Evolutionary conservation across 352 stramenopile species (phyloP), one percentile per base, ranked within the genome.

Genomic region (Globisporangium yorkense): DNA sequence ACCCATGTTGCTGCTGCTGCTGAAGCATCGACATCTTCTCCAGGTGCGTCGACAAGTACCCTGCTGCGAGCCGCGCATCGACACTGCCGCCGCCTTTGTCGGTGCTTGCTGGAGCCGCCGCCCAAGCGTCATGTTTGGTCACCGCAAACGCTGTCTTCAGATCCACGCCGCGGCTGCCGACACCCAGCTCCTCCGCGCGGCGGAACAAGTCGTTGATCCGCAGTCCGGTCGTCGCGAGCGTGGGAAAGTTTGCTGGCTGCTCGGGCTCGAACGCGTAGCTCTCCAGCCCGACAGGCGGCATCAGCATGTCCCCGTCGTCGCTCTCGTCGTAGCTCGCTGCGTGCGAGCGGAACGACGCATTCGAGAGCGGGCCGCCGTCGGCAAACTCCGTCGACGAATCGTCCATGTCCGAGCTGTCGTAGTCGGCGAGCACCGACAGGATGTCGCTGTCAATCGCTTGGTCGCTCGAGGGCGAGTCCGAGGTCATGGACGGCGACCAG

Each of bases 391-490:
- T 39, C 44, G 52, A 56, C 16, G 66, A 53, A 31, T 77, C 67
- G 2, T 44, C 63, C 8, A 71, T 49, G 27, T 88, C 77, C 13
- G 71, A 71, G 0, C 57, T 53, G 41, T 84, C 75, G 48, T 68
- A 88, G 49, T 73, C 76, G 0, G 77, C 80, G 20, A 89, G 64
- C 3, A 89, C 74, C 6, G 80, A 89, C 20, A 89, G 64, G 62
- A 89, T 89, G 48, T 89, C 80, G 29, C 75, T 88, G 63, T 90
- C 80, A 46, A 90, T 90, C 1, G 77, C 75, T 1, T 88, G 74
- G 1, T 90, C 77, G 46, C 77, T 90, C 5, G 74, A 80, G 3
- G 76, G 70, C 41, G 45, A 63, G 48, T 59, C 63, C 39, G 54
- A 65, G 33, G 27, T 59, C 58, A 75, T 16, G 7, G 48, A 51